Percentiles rank a stretch among this genome's conserved stretches.
Evolutionary conservation across 2,329 filamentous ascomycete species (phyloP).

Genomic region (Neonectria faginata): DNA sequence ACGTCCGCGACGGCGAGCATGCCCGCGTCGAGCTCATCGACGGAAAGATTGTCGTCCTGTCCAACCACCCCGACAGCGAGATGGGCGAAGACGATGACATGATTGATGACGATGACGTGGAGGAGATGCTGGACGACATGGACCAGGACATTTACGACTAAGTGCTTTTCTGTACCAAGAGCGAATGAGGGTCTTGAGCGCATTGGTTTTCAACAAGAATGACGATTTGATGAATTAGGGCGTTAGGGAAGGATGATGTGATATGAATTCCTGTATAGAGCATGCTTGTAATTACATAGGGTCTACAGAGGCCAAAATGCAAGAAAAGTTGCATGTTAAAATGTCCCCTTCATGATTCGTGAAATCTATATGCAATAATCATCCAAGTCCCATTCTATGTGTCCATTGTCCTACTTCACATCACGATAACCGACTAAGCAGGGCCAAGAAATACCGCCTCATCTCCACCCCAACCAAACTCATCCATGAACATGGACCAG

Average conservation of each 20-base stretch:
- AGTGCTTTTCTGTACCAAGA: slow-evolving; percentile 17
- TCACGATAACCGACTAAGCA: slow-evolving; percentile 29
- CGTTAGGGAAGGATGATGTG: slow-evolving; percentile 18
- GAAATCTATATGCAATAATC: slow-evolving; percentile 13
- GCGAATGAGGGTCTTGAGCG: not conserved
- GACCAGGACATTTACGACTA: slow-evolving; percentile 67
- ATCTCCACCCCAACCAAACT: slow-evolving; percentile 59
- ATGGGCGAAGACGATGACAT: slow-evolving; percentile 76
- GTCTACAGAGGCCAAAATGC: not conserved
- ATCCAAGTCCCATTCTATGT: slow-evolving; percentile 8
- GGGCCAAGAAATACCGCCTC: slow-evolving; percentile 48
- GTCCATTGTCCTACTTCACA: not conserved
- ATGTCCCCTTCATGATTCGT: slow-evolving; percentile 18
- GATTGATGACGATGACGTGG: slow-evolving; percentile 80
- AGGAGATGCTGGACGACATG: slow-evolving; percentile 74
- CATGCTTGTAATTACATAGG: slow-evolving; percentile 12
- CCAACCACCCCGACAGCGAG: slow-evolving; percentile 80
- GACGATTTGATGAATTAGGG: slow-evolving; percentile 21
- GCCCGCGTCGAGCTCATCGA: slow-evolving; percentile 84
- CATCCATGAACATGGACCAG: slow-evolving; percentile 63
- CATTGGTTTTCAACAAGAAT: slow-evolving; percentile 14
- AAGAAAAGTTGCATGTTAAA: not conserved
- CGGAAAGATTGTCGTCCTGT: slow-evolving; percentile 81
- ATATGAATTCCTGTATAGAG: slow-evolving; percentile 10
- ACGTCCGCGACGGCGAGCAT: slow-evolving; percentile 85